Conservation (phyloP, 176 grass and related monocot species). For the Thinopyrum elongatum region DNA sequence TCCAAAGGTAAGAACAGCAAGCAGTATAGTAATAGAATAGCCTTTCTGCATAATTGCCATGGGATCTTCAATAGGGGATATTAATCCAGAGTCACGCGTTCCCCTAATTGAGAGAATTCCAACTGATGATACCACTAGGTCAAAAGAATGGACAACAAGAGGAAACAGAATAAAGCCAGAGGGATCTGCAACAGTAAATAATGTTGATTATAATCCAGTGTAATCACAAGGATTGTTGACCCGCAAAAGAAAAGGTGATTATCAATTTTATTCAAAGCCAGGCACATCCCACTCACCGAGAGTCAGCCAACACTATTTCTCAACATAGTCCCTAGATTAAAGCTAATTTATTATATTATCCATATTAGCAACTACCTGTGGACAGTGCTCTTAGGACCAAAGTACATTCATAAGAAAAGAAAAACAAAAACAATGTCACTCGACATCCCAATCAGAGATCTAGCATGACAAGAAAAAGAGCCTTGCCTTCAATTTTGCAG, state of each 20-base stretch:
- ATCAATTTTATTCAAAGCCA: conserved; percentile 13
- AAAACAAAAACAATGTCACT: conserved; percentile 3
- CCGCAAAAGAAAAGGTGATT: background rate
- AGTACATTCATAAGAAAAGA: background rate
- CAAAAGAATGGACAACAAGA: conserved; percentile 98
- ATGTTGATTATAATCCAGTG: conserved; percentile 21
- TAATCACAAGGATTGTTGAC: background rate
- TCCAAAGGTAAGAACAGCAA: conserved; percentile 90
- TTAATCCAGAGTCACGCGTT: conserved; percentile 70
- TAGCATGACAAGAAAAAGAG: conserved; percentile 4
- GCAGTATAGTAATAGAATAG: conserved; percentile 88
- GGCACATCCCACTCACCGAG: background rate
- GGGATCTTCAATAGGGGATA: conserved; percentile 78
- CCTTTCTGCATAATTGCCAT: conserved; percentile 98
- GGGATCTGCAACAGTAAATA: conserved; percentile 75
- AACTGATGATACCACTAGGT: conserved; percentile 93
- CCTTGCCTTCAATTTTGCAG: conserved; percentile 98
- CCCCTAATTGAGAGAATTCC: conserved; percentile 97
- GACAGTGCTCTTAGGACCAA: conserved; percentile 10
- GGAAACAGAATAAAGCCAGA: conserved; percentile 99
- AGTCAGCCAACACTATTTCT: background rate
- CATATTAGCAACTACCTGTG: conserved; percentile 11
- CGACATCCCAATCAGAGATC: conserved; percentile 9
- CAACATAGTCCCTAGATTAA: background rate
- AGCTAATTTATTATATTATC: conserved; percentile 1